Conservation (phyloP, 1,284 basidiomycete species). For the Mixia osmundae region DNA sequence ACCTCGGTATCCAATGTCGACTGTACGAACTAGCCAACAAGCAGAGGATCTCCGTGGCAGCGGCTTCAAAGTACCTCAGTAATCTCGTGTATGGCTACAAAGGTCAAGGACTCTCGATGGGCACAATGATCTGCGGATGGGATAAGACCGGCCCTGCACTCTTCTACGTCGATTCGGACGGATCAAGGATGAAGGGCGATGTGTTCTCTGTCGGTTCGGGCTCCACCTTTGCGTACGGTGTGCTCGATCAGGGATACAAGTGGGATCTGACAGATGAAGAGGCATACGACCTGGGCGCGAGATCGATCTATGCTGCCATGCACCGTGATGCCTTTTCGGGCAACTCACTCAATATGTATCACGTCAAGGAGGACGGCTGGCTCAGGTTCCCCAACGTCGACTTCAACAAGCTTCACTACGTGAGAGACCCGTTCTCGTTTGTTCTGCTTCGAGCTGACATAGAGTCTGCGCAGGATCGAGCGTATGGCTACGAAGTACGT, state of each 20-base stretch:
- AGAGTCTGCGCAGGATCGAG: not conserved
- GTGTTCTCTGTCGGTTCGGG: constrained; percentile 96
- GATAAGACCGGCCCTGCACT: constrained; percentile 97
- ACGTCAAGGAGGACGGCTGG: constrained; percentile 76
- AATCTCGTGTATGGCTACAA: constrained; percentile 98
- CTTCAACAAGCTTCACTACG: constrained; percentile 15
- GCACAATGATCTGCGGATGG: constrained; percentile 99
- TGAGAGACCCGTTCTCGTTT: constrained; percentile 1
- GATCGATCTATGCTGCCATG: constrained; percentile 91
- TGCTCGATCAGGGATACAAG: constrained; percentile 54
- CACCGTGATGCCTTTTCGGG: constrained; percentile 93
- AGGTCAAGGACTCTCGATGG: constrained; percentile 98
- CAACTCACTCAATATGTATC: constrained; percentile 84
- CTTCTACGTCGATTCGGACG: constrained; percentile 97
- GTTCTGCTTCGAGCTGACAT: not conserved
- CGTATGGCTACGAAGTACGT: constrained; percentile 8
- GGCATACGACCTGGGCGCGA: constrained; percentile 76
- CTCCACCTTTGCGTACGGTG: constrained; percentile 94
- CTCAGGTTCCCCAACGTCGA: constrained; percentile 18
- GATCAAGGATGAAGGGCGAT: constrained; percentile 82
- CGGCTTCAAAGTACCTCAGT: constrained; percentile 88
- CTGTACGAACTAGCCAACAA: constrained; percentile 91
- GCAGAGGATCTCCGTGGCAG: constrained; percentile 87
- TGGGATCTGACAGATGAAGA: constrained; percentile 89
- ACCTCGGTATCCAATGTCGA: constrained; percentile 92